Base-by-base conservation (phyloP, 148 eudicot genomes). In the Rhododendron henanense region DNA sequence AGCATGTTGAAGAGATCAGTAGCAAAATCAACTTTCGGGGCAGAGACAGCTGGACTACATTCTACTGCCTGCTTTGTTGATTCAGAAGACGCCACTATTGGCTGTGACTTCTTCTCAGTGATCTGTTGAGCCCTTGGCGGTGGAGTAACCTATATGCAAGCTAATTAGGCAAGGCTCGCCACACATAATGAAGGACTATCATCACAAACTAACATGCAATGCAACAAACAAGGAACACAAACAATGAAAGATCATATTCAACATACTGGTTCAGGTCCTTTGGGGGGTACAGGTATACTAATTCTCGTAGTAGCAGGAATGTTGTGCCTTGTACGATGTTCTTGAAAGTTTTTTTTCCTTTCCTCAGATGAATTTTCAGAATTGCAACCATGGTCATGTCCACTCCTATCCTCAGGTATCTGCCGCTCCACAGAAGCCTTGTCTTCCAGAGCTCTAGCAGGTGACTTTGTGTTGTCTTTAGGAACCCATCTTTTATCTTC, bases 401-500 rank as follows among this genome's bases (percentile, higher is more conserved):
- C 92, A 89, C 87, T 93, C 83, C 91, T 89, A 83, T 95, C 93
- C 85, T 84, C 94, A 84, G 94, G 89, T 84, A 87, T 92, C 87
- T 91, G 92, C 89, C 89, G 91, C 88, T 93, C 93, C 44, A 85
- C 86, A 87, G 94, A 88, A 86, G 84, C 31, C 48, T 91, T 90
- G 83, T 93, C 94, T 88, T 93, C 98, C 71, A 84, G 88, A 84
- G 73, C 92, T 88, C 85, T 88, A 81, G 90, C 83, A 82, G 98
- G 95, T 81, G 98, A 92, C 59, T 71, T 90, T 85, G 91, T 84
- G 67, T 92, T 96, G 83, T 93, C 94, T 83, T 88, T 93, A 48
- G 93, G 63, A 81, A 92, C 87, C 99, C 99, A 97, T 90, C 99
- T 94, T 90, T 97, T 97, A 75, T 97, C 99, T 81, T 97, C 99